Conservation (phyloP, 192 early-diverging fungal genomes). For the Geranomyces variabilis region DNA sequence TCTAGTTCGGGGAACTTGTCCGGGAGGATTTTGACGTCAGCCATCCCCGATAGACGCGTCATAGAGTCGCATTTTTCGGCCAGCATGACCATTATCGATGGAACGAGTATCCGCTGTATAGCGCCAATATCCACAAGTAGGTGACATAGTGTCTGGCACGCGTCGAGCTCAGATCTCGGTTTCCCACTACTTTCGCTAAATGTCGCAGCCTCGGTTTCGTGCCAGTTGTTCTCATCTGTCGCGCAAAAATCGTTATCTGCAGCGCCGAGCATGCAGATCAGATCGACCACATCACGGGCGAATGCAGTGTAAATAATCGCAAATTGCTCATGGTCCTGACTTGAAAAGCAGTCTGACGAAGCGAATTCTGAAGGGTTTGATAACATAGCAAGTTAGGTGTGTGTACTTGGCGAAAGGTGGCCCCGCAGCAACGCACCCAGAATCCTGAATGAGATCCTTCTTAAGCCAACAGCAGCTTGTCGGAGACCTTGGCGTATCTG, state of each 20-base stretch:
- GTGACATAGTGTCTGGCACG: constrained; percentile 5
- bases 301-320: constrained; percentile 7
- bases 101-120: constrained; percentile 7
- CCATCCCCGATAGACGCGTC: background rate
- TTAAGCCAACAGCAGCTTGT: background rate
- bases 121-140: constrained; percentile 6
- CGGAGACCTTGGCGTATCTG: background rate
- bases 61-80: constrained; percentile 8
- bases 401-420: too few relatives aligned
- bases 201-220: background rate
- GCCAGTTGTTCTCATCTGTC: background rate
- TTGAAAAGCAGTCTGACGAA: background rate
- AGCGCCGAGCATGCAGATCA: constrained; percentile 6
- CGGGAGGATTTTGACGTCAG: background rate
- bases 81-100: constrained; percentile 10
- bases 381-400: too few relatives aligned
- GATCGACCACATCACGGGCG: constrained; percentile 5
- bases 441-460: constrained; percentile 5
- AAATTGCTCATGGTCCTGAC: constrained; percentile 12
- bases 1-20: background rate
- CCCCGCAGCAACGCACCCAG: background rate
- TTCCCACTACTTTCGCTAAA: background rate
- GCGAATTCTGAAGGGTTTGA: background rate
- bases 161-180: background rate
- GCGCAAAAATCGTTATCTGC: constrained; percentile 8